Conservation (phyloP, 306 rosid species). For the Prunus campanulata region DNA sequence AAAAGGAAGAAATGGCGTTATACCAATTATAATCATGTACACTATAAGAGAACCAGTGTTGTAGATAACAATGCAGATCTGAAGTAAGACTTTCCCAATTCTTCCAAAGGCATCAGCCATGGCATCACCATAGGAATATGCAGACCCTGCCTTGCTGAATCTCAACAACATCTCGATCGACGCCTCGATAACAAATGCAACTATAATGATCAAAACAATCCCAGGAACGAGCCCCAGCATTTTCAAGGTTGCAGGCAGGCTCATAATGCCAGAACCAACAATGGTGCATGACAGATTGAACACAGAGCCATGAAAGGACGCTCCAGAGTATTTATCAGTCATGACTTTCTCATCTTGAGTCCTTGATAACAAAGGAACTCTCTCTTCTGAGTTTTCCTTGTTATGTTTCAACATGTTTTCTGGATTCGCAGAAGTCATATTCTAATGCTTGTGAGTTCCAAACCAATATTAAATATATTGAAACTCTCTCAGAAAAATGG, state of each 20-base stretch:
- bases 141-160: slow-evolving; percentile 29
- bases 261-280: slow-evolving; percentile 44
- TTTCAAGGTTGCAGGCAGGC: slow-evolving; percentile 43
- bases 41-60: slow-evolving; percentile 39
- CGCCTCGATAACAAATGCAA: slow-evolving; percentile 36
- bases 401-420: slow-evolving; percentile 19
- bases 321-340: slow-evolving; percentile 43
- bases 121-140: slow-evolving; percentile 31
- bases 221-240: slow-evolving; percentile 38
- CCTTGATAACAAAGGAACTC: slow-evolving; percentile 30
- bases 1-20: background rate
- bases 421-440: slow-evolving; percentile 8
- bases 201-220: slow-evolving; percentile 17
- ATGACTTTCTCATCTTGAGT: slow-evolving; percentile 7
- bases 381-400: slow-evolving; percentile 2
- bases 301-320: slow-evolving; percentile 36
- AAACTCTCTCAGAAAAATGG: no score
- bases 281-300: slow-evolving; percentile 38
- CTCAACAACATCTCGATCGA: slow-evolving; percentile 40
- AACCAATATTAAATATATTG: no score
- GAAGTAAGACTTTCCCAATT: slow-evolving; percentile 28
- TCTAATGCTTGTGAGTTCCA: background rate
- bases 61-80: slow-evolving; percentile 33
- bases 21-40: slow-evolving; percentile 49
- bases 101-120: slow-evolving; percentile 41